These are phyloP conservation scores for Neostapfia colusana DNA, from an alignment of 176 grass and related monocot genomes.

Conservation along the genomic window DNA sequence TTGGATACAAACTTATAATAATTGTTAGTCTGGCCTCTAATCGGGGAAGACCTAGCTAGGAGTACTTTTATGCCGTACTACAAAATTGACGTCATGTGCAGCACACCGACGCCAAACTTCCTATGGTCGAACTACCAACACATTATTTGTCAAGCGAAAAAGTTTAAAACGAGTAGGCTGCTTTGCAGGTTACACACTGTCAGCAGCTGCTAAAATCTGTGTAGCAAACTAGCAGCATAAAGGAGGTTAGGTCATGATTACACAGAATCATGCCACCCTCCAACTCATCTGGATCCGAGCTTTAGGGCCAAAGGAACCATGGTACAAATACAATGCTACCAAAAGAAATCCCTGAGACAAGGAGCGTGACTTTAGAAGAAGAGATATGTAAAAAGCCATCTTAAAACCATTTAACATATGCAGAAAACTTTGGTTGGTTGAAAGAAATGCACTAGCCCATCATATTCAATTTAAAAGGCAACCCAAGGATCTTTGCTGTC, in stretches of 20 bases:
- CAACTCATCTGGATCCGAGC: slow-evolving; percentile 49
- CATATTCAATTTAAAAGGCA: slow-evolving; percentile 10
- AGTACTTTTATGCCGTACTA: no score
- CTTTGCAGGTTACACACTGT: not conserved
- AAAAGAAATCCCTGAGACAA: slow-evolving; percentile 40
- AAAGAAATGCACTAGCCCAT: slow-evolving; percentile 30
- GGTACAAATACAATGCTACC: slow-evolving; percentile 18
- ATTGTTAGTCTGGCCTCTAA: no score
- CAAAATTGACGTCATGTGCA: no score
- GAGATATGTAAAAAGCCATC: slow-evolving; percentile 18
- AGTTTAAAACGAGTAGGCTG: not conserved
- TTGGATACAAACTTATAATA: no score
- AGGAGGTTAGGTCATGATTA: slow-evolving; percentile 42
- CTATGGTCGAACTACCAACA: not conserved
- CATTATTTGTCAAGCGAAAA: not conserved
- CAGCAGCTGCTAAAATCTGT: slow-evolving; percentile 1
- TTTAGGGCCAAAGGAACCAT: slow-evolving; percentile 39
- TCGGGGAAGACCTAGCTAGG: no score
- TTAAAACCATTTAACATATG: slow-evolving; percentile 31
- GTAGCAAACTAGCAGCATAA: slow-evolving; percentile 29
- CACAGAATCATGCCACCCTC: slow-evolving; percentile 35
- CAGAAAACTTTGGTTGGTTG: slow-evolving; percentile 46
- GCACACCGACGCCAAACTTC: not conserved
- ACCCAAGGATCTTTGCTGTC: not conserved
- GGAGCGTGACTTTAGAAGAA: slow-evolving; percentile 39